A percentile compares a stretch with the other conserved stretches of the same genome.
phyloP scores from a whole-genome alignment of 1,139 yeast genomes.

The Kurtzmaniella natalensis region DNA sequence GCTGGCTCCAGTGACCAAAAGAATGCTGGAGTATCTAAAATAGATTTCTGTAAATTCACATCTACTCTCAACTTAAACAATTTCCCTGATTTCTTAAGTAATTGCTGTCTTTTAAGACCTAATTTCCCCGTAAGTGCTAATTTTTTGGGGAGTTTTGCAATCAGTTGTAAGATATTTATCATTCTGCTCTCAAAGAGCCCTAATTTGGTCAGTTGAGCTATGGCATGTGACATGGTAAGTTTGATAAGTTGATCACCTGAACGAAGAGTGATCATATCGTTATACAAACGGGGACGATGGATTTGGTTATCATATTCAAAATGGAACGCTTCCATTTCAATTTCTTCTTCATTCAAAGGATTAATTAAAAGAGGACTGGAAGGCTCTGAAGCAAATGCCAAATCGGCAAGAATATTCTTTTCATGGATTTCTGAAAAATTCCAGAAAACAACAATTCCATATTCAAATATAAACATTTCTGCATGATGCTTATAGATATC shows the following conservation, averaged over 20 bases:
- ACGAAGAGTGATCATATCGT: slow-evolving; percentile 87
- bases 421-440: slow-evolving; percentile 91
- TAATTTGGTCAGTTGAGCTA: slow-evolving; percentile 91
- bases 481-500: slow-evolving; percentile 73
- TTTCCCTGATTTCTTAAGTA: slow-evolving; percentile 83
- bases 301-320: slow-evolving; percentile 83
- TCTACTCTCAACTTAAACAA: slow-evolving; percentile 87
- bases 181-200: slow-evolving; percentile 89
- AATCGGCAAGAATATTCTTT: slow-evolving; percentile 86
- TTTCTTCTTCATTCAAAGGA: slow-evolving; percentile 83
- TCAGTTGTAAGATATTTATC: slow-evolving; percentile 78
- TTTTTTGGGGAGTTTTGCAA: slow-evolving; percentile 82
- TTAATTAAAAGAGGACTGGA: slow-evolving; percentile 53
- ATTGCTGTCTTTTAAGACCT: slow-evolving; percentile 73
- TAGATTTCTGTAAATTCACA: slow-evolving; percentile 85
- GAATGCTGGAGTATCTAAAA: slow-evolving; percentile 90
- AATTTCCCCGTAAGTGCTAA: slow-evolving; percentile 85
- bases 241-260: slow-evolving; percentile 92
- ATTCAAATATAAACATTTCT: slow-evolving; percentile 82
- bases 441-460: slow-evolving; percentile 97
- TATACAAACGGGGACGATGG: slow-evolving; percentile 83
- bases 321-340: slow-evolving; percentile 92
- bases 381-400: slow-evolving; percentile 65
- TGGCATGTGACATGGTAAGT: slow-evolving; percentile 90
- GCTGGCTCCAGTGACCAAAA: slow-evolving; percentile 98